Evolutionary conservation across 2,329 filamentous ascomycete genomes (phyloP).

Genomic region (Paecilomyces dactylethromorphus): DNA sequence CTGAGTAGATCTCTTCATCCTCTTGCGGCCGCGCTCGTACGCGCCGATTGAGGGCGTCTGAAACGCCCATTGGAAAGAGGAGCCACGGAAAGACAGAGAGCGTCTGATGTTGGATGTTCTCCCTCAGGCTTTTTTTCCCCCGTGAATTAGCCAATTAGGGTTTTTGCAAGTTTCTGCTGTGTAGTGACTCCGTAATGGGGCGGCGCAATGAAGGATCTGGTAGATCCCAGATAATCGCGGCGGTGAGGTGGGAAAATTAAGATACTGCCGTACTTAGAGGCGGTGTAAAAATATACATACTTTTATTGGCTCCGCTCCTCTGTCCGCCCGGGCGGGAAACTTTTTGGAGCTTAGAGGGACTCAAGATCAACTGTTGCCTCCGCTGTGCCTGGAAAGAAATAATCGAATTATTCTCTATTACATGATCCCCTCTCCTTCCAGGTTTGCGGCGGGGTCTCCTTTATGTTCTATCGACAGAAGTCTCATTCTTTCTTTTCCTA

Average conservation of each 20-base stretch:
- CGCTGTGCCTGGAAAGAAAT: background rate
- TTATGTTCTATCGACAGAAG: background rate
- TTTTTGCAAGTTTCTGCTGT: background rate
- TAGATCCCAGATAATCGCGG: background rate
- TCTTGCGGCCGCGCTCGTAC: conserved; percentile 34
- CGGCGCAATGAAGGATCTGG: background rate
- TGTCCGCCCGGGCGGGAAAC: background rate
- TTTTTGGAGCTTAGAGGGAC: background rate
- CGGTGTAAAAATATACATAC: conserved; percentile 14
- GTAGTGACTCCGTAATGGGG: background rate
- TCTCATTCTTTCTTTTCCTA: conserved; percentile 1
- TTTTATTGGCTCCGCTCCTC: conserved; percentile 10
- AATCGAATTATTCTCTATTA: background rate
- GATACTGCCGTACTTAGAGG: conserved; percentile 19
- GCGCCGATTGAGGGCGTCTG: conserved; percentile 34
- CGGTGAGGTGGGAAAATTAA: conserved; percentile 9
- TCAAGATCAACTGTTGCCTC: background rate
- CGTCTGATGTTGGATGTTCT: background rate
- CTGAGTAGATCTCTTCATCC: conserved; percentile 34
- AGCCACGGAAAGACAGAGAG: background rate
- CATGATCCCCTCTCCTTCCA: background rate
- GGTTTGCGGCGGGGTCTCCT: background rate
- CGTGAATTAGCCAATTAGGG: background rate
- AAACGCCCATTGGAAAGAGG: conserved; percentile 24
- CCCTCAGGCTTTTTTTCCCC: background rate